Evolutionary conservation across 345 rosid genomes (phyloP), one percentile per base, ranked within the genome.

Genomic region (Eutrema japonicum): DNA sequence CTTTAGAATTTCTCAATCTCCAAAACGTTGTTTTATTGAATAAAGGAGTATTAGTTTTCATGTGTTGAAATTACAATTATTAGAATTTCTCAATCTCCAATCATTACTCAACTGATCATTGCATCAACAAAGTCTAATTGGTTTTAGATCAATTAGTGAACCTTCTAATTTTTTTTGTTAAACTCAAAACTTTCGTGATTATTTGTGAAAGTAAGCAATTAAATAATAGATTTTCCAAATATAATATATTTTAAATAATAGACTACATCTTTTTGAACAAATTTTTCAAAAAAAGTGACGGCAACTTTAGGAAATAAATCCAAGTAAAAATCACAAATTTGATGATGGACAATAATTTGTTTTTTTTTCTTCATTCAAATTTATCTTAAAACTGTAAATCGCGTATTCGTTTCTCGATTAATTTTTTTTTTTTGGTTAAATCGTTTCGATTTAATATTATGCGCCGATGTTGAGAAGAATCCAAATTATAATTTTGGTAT

Each of bases 101-200:
- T 68, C 78, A 75, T 75, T 26, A 60, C 35, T 52, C 49, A 16
- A 27, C 43, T 68, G 27, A 75, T 75, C 40, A 75, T 75, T 75
- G 56, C 68, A 18, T 42, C 66, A 9, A 30, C 37, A 9, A 5
- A 36, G 36, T 45, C 62, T 47, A n/a, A 13, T n/a, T n/a, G n/a
- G n/a, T n/a, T 22, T 58, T 60, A 4, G 54, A 40, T 59, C 68
- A 60, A 67, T 51, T 32, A 74, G 58, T 41, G 60, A 59, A 58
- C 33, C 62, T 42, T 41, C 40, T 50, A 13, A 3, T 27, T 22
- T 22, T 22, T 22, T 22, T 22, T 22, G 26, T 22, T 22, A 22
- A 22, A 22, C 26, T 22, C 26, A 22, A 22, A 22, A 22, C 26
- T 22, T 22, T 22, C 26, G 26, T 22, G 26, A 22, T 22, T 2